phyloP scores from a whole-genome alignment of 768 basidiomycete genomes.

The Rhizopogon salebrosus region DNA sequence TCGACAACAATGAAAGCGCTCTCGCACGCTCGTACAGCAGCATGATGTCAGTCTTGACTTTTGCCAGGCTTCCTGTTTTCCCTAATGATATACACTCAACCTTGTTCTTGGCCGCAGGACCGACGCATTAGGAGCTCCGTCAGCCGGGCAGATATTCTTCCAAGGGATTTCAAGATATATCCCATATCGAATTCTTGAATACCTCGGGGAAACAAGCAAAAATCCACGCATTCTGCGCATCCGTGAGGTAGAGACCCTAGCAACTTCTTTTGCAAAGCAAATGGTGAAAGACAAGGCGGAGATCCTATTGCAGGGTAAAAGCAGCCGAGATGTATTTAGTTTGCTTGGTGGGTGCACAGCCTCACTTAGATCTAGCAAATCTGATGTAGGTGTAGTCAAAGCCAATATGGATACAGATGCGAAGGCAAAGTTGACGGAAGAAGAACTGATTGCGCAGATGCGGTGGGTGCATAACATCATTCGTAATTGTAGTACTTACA shows the following conservation, averaged over 20 bases:
- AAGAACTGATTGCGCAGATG: slow-evolving; percentile 9
- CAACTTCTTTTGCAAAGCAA: slow-evolving; percentile 1
- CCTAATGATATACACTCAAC: not conserved
- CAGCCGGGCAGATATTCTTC: slow-evolving; percentile 19
- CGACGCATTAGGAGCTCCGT: slow-evolving; percentile 7
- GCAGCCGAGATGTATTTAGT: slow-evolving; percentile 14
- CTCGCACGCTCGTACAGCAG: slow-evolving; percentile 5
- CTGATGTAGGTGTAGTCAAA: slow-evolving; percentile 13
- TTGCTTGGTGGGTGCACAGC: slow-evolving; percentile 31
- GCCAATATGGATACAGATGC: slow-evolving; percentile 23
- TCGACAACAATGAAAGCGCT: slow-evolving; percentile 15
- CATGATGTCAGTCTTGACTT: not conserved
- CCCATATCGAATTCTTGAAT: slow-evolving; percentile 28
- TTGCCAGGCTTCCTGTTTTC: not conserved
- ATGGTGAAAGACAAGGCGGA: slow-evolving; percentile 12
- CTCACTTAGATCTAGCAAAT: not conserved
- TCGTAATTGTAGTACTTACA: not conserved
- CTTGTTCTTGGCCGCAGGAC: not conserved
- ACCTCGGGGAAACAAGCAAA: slow-evolving; percentile 25
- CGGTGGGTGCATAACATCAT: slow-evolving; percentile 10
- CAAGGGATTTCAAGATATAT: slow-evolving; percentile 27
- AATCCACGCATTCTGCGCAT: slow-evolving; percentile 10
- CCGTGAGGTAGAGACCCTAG: not conserved
- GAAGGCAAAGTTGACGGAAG: slow-evolving; percentile 18
- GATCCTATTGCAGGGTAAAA: slow-evolving; percentile 2